Conservation (phyloP, 1,139 yeast genomes). For the Yamadazyma conglobata region DNA sequence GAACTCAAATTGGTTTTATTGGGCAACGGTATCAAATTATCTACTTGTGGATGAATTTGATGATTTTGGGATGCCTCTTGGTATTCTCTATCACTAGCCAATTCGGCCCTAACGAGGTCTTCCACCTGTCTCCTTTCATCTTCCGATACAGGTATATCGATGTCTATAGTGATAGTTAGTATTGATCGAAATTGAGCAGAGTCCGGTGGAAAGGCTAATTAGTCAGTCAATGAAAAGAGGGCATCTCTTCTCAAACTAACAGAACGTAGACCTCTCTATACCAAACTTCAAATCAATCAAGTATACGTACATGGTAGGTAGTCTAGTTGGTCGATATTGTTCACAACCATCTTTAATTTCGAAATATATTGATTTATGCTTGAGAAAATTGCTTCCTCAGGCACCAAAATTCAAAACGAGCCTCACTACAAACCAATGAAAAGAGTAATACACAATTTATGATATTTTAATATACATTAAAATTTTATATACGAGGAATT, state of each 20-base stretch:
- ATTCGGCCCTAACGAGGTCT: constrained; percentile 28
- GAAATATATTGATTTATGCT: no score
- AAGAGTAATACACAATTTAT: no score
- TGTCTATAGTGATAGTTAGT: constrained; percentile 12
- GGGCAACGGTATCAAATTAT: constrained; percentile 24
- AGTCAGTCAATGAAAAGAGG: no score
- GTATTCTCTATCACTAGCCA: constrained; percentile 14
- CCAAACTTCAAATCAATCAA: no score
- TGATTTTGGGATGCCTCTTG: constrained; percentile 4
- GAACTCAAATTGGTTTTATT: constrained; percentile 13
- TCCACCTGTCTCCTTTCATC: constrained; percentile 36
- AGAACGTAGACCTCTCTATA: no score
- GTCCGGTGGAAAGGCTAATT: no score
- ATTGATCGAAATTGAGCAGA: no score
- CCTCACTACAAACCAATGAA: no score
- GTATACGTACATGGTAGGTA: constrained; percentile 27
- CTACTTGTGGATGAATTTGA: constrained; percentile 28
- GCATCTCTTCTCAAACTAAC: no score
- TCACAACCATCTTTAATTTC: constrained; percentile 21
- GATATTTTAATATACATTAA: constrained; percentile 4
- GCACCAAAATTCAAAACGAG: no score
- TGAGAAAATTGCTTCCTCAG: no score
- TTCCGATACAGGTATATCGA: constrained; percentile 28
- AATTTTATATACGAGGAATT: neutral
- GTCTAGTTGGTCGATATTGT: constrained; percentile 28